Evolutionary conservation across 805 yeast genomes (phyloP), one percentile per base, ranked within the genome.

Genomic region (Schwanniomyces vanrijiae): DNA sequence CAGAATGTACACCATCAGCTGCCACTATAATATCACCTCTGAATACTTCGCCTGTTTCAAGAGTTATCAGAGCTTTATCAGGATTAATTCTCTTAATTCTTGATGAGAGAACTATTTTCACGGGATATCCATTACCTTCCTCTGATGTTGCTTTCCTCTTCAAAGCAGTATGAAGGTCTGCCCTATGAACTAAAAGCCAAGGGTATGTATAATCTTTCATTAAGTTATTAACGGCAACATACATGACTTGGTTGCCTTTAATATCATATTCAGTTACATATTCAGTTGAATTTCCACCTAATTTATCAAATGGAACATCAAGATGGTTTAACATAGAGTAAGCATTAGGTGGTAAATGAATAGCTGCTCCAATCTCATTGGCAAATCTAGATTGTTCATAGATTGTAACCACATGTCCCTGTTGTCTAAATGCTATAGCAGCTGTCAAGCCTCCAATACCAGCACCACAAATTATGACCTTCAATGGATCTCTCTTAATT

Each of bases 201-300:
- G 65, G 66, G 33, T 48, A 54, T 4, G 64, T 65, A 43, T 62
- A 62, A 42, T 62, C 66, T 2, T 60, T 66, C 16, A 26, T 5
- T 26, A 26, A 34, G 13, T 20, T 10, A 6, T 20, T n/a, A 34
- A 20, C 22, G 19, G 7, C 13, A 5, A 13, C 41, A 14, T 37
- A 14, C 41, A 37, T 37, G 18, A 20, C 18, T 16, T 5, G 8
- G 7, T 37, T 24, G 4, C 41, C 41, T 10, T 37, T 20, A 8
- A 14, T 14, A 20, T 37, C 41, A 24, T 16, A 24, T n/a, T 37
- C 41, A 5, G 41, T 22, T 9, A 37, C 28, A 37, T 37, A 37
- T 20, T 37, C 41, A 19, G 28, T 14, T 21, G 28, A 11, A 24
- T 37, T 37, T 5, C 41, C 41, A 6, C 41, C 41, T 14, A 37